Percentiles rank a stretch among this genome's conserved stretches.
Evolutionary conservation across 2,329 filamentous ascomycete genomes (phyloP).

Genomic region (Dactylonectria macrodidyma): DNA sequence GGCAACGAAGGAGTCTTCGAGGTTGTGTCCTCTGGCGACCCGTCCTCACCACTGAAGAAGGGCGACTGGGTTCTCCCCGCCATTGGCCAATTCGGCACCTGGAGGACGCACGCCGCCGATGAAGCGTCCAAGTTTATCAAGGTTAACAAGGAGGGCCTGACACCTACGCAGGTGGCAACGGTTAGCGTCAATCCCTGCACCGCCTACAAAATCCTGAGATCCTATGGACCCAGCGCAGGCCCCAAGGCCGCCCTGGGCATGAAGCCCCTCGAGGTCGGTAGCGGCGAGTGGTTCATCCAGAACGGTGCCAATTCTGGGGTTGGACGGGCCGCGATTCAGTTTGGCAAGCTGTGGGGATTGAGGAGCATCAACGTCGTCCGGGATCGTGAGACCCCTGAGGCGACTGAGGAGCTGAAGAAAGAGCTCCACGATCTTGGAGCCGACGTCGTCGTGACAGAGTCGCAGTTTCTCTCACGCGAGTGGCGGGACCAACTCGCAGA

Average conservation of each 20-base stretch:
- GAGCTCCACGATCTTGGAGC: slow-evolving; percentile 71
- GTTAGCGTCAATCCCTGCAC: slow-evolving; percentile 95
- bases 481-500: slow-evolving; percentile 74
- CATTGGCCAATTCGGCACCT: slow-evolving; percentile 88
- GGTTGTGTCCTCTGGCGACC: slow-evolving; percentile 79
- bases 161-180: slow-evolving; percentile 84
- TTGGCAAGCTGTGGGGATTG: slow-evolving; percentile 88
- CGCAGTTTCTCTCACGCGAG: slow-evolving; percentile 68
- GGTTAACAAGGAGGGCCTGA: slow-evolving; percentile 80
- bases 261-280: slow-evolving; percentile 60
- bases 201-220: slow-evolving; percentile 91
- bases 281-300: slow-evolving; percentile 93
- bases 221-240: slow-evolving; percentile 73
- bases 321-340: slow-evolving; percentile 90
- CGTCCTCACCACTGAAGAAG: slow-evolving; percentile 68
- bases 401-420: slow-evolving; percentile 71
- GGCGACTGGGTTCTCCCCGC: slow-evolving; percentile 98
- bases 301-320: slow-evolving; percentile 97
- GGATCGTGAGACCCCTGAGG: slow-evolving; percentile 74
- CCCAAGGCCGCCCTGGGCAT: slow-evolving; percentile 63
- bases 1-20: slow-evolving; percentile 97
- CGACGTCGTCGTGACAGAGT: slow-evolving; percentile 70
- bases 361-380: slow-evolving; percentile 92
- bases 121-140: slow-evolving; percentile 71
- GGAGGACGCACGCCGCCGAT: slow-evolving; percentile 91